Conservation (phyloP, 2,329 filamentous ascomycete genomes). For the Fusarium chlamydosporum region DNA sequence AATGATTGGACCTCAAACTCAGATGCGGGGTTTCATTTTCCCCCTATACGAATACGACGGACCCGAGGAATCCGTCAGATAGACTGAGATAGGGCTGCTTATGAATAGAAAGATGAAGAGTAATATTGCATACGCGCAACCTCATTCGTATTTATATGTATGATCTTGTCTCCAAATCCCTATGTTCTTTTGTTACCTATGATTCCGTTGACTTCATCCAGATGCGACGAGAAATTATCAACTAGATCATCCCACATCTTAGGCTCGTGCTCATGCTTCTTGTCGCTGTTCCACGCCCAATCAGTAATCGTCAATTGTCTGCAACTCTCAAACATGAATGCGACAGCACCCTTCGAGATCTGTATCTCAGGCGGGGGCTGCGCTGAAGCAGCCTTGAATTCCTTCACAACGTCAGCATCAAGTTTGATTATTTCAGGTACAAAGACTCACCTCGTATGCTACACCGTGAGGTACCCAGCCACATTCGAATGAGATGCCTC, state of each 20-base stretch:
- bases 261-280: slow-evolving; percentile 49
- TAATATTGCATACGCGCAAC: background rate
- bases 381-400: slow-evolving; percentile 46
- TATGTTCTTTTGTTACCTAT: slow-evolving; percentile 14
- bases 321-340: slow-evolving; percentile 50
- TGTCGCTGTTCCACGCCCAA: slow-evolving; percentile 47
- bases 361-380: slow-evolving; percentile 40
- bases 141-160: background rate
- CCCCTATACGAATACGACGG: slow-evolving; percentile 24
- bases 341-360: slow-evolving; percentile 45
- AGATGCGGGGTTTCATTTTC: background rate
- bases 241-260: slow-evolving; percentile 50
- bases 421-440: rapidly evolving
- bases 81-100: background rate
- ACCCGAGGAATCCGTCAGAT: slow-evolving; percentile 5
- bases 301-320: slow-evolving; percentile 46
- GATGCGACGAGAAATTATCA: slow-evolving; percentile 45
- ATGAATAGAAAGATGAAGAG: background rate
- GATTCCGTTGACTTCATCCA: slow-evolving; percentile 42
- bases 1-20: background rate
- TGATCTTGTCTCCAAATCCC: no score
- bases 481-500: slow-evolving; percentile 39
- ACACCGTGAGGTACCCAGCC: slow-evolving; percentile 42
- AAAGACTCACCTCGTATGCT: slow-evolving; percentile 31
- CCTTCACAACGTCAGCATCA: slow-evolving; percentile 6